Percentiles rank a stretch among this genome's conserved stretches.
Evolutionary conservation across 352 stramenopile genomes (phyloP).

Genomic region (Hyaloperonospora arabidopsidis): DNA sequence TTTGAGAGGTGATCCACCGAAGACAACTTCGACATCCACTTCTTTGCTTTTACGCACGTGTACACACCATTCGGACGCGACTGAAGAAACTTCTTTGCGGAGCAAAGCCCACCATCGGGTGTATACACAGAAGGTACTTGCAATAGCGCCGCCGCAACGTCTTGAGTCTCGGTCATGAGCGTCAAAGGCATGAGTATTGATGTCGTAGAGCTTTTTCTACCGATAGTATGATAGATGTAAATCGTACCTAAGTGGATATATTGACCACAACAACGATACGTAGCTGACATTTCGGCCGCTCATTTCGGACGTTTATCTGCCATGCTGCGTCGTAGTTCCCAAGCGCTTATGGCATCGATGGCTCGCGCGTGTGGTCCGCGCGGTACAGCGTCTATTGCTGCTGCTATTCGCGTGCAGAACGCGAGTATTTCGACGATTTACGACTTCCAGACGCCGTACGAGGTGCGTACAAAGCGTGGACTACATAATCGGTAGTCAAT

Average conservation of each 20-base stretch:
- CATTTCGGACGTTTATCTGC: not conserved
- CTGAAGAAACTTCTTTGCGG: slow-evolving; percentile 44
- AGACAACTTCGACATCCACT: not conserved
- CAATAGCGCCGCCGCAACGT: not conserved
- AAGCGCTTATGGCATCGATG: slow-evolving; percentile 21
- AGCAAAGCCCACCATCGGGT: slow-evolving; percentile 15
- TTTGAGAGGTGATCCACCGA: slow-evolving; percentile 1
- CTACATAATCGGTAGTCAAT: not conserved
- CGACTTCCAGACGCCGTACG: slow-evolving; percentile 51
- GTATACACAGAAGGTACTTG: not conserved
- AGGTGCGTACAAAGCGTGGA: slow-evolving; percentile 26
- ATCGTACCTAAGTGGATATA: slow-evolving; percentile 1
- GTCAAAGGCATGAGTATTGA: not conserved
- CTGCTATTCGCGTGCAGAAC: slow-evolving; percentile 24
- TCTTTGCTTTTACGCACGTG: slow-evolving; percentile 44
- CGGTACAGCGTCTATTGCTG: slow-evolving; percentile 9
- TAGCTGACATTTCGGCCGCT: not conserved
- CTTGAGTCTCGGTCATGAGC: slow-evolving; percentile 13
- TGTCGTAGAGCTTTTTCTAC: not conserved
- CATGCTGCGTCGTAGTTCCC: slow-evolving; percentile 41
- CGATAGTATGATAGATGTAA: not conserved
- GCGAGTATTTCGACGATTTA: slow-evolving; percentile 63
- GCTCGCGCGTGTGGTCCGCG: slow-evolving; percentile 23
- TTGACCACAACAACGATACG: not conserved
- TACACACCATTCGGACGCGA: slow-evolving; percentile 46